Conservation (phyloP, 345 rosid genomes). For the Lagerstroemia speciosa region DNA sequence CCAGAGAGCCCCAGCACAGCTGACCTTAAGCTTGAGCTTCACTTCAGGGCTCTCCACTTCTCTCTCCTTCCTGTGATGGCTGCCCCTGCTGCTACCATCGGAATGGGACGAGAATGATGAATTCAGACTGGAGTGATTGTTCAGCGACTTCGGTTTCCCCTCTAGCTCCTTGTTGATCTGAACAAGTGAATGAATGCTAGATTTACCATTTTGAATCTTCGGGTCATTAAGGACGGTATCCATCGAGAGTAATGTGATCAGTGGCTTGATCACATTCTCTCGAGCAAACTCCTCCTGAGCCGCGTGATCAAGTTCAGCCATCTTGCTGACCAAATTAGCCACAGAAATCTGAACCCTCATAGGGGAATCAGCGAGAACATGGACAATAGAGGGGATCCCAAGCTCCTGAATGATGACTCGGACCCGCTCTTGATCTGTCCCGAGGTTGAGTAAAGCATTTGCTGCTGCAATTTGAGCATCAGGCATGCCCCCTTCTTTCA, state of each 20-base stretch:
- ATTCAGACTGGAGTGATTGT: slow-evolving; percentile 5
- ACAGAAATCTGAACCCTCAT: slow-evolving; percentile 41
- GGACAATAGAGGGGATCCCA: slow-evolving; percentile 37
- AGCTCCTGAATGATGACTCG: slow-evolving; percentile 22
- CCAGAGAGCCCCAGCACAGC: slow-evolving; percentile 46
- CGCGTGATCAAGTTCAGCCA: slow-evolving; percentile 34
- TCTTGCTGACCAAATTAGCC: slow-evolving; percentile 38
- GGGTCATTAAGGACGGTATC: slow-evolving; percentile 26
- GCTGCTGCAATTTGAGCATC: slow-evolving; percentile 49
- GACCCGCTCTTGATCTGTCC: slow-evolving; percentile 28
- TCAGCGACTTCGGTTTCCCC: slow-evolving; percentile 13
- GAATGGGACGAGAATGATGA: slow-evolving; percentile 15
- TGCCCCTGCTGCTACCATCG: slow-evolving; percentile 34
- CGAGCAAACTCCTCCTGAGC: slow-evolving; percentile 41
- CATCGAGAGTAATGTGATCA: slow-evolving; percentile 33
- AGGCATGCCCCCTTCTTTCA: slow-evolving; percentile 38
- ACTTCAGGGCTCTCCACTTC: slow-evolving; percentile 31
- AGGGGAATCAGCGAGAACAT: slow-evolving; percentile 39
- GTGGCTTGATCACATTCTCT: slow-evolving; percentile 38
- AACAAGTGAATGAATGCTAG: slow-evolving; percentile 42
- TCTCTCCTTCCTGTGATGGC: slow-evolving; percentile 33
- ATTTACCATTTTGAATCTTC: slow-evolving; percentile 17
- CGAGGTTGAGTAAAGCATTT: slow-evolving; percentile 27
- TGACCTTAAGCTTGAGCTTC: slow-evolving; percentile 30
- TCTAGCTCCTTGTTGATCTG: slow-evolving; percentile 40